Evolutionary conservation across 345 rosid species (phyloP), one percentile per base, ranked within the genome.

Genomic region (Camelina sativa): DNA sequence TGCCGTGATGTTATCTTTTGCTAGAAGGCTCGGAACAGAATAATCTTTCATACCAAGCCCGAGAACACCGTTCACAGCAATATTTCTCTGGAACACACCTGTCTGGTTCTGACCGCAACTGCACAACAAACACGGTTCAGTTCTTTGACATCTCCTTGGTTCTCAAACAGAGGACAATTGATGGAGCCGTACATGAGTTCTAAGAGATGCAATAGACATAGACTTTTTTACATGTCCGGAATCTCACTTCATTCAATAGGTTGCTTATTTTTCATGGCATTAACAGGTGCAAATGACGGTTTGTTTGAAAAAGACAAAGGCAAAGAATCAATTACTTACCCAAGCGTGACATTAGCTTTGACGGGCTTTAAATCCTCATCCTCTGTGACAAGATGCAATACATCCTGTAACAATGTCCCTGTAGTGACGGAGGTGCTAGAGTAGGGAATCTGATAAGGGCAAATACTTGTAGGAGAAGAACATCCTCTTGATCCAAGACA

Each of bases 11-110:
- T 91, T 91, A 19, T 86, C 78, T 38, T 84, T 79, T n/a, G 97
- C 93, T 65, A 94, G 83, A 15, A 85, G 79, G 84, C 92, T 91
- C 19, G 89, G 96, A 78, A 94, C 96, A 19, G 99, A 95, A 7
- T 79, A 61, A 6, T 80, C 85, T 47, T 76, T 79, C 82, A 89
- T 67, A 50, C 99, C 97, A 69, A 95, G 97, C 48, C 97, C 99
- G 60, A 95, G 86, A 37, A 90, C 83, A 65, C 99, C 99, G 65
- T 95, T 92, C 23, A 91, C 89, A 59, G 97, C 87, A 82, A 65
- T 1, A 80, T 97, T 96, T 15, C 92, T 89, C 81, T 87, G 96
- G 59, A 30, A 4, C 34, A 30, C 6, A 30, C 34, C 34, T 30
- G 34, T 30, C 81, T 87, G 96, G 59, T 73, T 77, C 80, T 71